phyloP scores from a whole-genome alignment of 2,329 filamentous ascomycete species.

The Cercospora zeina region DNA sequence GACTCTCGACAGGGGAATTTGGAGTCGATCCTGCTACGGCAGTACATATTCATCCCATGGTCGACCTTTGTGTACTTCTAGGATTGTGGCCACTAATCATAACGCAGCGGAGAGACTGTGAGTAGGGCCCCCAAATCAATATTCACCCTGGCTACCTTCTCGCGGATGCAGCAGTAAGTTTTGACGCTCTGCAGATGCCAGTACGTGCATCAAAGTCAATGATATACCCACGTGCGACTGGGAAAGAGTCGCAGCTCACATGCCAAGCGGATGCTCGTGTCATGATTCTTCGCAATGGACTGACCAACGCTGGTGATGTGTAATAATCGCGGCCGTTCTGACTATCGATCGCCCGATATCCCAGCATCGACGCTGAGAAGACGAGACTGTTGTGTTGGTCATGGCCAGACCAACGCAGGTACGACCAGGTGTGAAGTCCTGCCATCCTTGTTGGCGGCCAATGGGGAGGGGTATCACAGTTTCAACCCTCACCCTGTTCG shows the following conservation, averaged over 20 bases:
- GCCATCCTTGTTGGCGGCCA: constrained; percentile 8
- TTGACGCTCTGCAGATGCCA: neutral
- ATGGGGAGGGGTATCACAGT: neutral
- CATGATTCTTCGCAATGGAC: neutral
- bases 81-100: too few relatives aligned
- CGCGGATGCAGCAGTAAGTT: too few relatives aligned
- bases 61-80: too few relatives aligned
- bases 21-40: too few relatives aligned
- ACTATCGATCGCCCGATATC: too few relatives aligned
- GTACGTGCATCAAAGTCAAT: neutral
- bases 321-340: neutral
- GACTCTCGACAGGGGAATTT: too few relatives aligned
- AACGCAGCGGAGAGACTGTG: too few relatives aligned
- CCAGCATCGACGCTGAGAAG: neutral
- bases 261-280: neutral
- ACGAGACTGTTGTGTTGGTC: neutral
- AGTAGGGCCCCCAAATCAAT: too few relatives aligned
- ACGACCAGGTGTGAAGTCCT: neutral
- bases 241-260: neutral
- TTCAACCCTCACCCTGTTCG: neutral
- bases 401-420: constrained; percentile 8
- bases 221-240: neutral
- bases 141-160: too few relatives aligned
- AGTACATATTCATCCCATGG: too few relatives aligned
- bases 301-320: neutral